A percentile compares a stretch with the other conserved stretches of the same genome.
Conservation (phyloP, 2,329 filamentous ascomycete genomes). For the Aspergillus ochraceoroseus region DNA sequence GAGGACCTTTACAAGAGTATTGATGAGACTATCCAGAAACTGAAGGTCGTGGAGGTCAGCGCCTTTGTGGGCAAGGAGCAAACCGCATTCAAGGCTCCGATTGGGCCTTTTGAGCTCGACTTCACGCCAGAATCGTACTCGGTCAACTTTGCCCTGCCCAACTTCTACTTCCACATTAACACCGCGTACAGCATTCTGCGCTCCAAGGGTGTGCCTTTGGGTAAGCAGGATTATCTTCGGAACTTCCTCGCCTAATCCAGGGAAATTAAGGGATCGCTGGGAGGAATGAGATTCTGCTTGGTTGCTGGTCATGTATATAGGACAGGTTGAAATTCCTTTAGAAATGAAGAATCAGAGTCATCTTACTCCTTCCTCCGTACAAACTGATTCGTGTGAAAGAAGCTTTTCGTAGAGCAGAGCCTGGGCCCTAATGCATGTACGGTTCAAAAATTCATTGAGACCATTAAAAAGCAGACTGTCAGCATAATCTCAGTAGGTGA, state of each 20-base stretch:
- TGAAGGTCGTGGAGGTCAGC: conserved; percentile 44
- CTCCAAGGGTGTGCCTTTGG: conserved; percentile 57
- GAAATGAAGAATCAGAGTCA: too few species aligned
- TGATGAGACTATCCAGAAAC: conserved; percentile 44
- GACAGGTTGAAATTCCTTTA: too few species aligned
- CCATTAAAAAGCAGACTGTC: too few species aligned
- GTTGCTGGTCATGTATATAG: too few species aligned
- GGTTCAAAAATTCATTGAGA: too few species aligned
- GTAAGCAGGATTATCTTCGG: conserved; percentile 55
- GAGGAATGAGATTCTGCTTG: too few species aligned
- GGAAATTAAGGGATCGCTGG: too few species aligned
- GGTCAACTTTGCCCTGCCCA: conserved; percentile 50
- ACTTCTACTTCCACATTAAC: conserved; percentile 60
- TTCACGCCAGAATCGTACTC: conserved; percentile 48
- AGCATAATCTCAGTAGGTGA: too few species aligned
- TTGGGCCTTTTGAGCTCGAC: conserved; percentile 31
- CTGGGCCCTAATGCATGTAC: too few species aligned
- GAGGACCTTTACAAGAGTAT: conserved; percentile 48
- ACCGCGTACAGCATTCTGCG: conserved; percentile 59
- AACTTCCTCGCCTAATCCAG: conserved; percentile 6
- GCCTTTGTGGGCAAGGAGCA: conserved; percentile 44
- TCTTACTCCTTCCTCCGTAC: too few species aligned
- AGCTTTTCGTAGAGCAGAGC: too few species aligned
- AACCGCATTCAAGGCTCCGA: conserved; percentile 37
- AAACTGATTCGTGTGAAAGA: too few species aligned